Base-by-base conservation (phyloP, 192 early-diverging fungal species). In the Jimgerdemannia flammicorona region DNA sequence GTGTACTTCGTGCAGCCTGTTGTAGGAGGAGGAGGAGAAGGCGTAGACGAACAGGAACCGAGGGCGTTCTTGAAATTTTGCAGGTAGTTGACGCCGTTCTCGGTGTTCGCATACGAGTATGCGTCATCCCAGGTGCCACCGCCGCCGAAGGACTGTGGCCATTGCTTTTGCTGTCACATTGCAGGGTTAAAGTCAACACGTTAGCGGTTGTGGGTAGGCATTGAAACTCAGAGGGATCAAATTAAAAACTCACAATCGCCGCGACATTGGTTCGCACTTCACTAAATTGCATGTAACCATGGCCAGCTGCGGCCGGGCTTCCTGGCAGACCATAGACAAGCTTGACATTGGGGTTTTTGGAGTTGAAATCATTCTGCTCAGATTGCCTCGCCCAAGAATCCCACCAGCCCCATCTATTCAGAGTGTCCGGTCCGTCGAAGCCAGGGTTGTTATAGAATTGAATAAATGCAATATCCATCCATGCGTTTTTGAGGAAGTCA, bases 371-470 rank as follows among this genome's bases (percentile, higher is more conserved):
- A 14, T 59, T 59, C 14, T 6, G 8, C 14, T 59, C 49, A 59
- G 0, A 10, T 6, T 14, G 8, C 49, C 2, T 59, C 14, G 49
- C 49, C 49, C 49, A 1, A 0, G 2, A 59, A 14, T 59, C 49
- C 49, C 49, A 59, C 49, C 49, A 59, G 8, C 14, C 8, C 49
- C 49, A 59, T 6, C 14, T 10, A 59, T 6, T 59, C 49, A 59
- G 14, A 59, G 49, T 59, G 14, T 59, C 49, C 49, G 49, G 14
- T 59, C 49, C 49, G 14, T 59, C 49, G 49, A 59, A 59, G 8
- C 49, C 49, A 10, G 74, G 74, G 40, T 68, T 68, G 67, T 68
- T 68, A 19, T 68, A 68, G 6, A 10, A 6, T 41, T 68, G 67
- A 41, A 68, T 2, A 18, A 68, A 68, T 1, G 40, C 67, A 9